These are phyloP conservation scores for Biancaea sappan DNA, from an alignment of 306 rosid species.

Conservation along the genomic window DNA sequence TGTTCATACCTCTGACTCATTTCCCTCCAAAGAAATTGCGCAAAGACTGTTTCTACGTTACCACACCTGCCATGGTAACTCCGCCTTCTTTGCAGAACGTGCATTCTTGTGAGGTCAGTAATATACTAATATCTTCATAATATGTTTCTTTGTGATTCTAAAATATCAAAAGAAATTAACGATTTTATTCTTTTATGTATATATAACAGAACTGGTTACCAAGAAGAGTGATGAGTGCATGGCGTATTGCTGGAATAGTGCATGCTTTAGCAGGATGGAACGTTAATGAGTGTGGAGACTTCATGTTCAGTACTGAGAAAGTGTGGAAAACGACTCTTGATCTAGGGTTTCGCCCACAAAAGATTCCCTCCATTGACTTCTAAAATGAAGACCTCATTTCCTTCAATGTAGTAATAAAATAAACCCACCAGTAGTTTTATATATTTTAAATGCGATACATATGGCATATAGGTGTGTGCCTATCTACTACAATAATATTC, in stretches of 20 bases:
- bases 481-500: too few relatives aligned
- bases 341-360: slow-evolving; percentile 68
- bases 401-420: too few relatives aligned
- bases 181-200: neutral
- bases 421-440: too few relatives aligned
- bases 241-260: slow-evolving; percentile 72
- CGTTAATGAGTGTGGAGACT: slow-evolving; percentile 58
- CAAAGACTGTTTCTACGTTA: slow-evolving; percentile 66
- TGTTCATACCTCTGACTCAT: slow-evolving; percentile 73
- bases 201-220: slow-evolving; percentile 68
- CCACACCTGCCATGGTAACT: slow-evolving; percentile 74
- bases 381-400: neutral
- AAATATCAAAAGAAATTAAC: neutral
- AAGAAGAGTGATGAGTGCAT: slow-evolving; percentile 84
- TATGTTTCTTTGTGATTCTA: neutral
- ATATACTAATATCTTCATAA: neutral
- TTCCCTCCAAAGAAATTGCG: slow-evolving; percentile 69
- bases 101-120: slow-evolving; percentile 79
- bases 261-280: slow-evolving; percentile 76
- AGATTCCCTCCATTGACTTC: slow-evolving; percentile 25
- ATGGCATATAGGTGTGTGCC: too few relatives aligned
- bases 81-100: slow-evolving; percentile 59
- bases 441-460: too few relatives aligned
- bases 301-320: slow-evolving; percentile 47
- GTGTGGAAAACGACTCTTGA: slow-evolving; percentile 69